Evolutionary conservation across 768 basidiomycete genomes (phyloP).

Genomic region (Clathrus columnatus): DNA sequence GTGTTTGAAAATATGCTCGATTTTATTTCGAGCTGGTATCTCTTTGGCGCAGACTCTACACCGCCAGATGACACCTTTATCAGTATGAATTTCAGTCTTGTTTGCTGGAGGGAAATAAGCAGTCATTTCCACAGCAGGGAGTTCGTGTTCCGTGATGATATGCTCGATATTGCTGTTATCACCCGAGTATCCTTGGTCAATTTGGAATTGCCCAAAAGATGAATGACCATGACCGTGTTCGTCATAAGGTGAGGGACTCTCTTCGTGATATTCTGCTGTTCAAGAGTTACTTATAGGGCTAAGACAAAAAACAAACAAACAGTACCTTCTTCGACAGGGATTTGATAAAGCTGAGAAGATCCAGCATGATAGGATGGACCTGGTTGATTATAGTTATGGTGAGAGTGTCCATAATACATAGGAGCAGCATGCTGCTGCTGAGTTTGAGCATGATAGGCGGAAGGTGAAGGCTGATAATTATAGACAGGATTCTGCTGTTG

Average conservation of each 20-base stretch:
- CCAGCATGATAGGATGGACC: neutral
- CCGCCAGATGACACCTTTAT: neutral
- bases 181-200: neutral
- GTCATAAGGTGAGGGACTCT: neutral
- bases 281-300: neutral
- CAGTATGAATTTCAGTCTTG: neutral
- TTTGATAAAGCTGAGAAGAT: neutral
- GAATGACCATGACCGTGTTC: neutral
- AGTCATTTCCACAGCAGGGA: neutral
- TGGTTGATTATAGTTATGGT: neutral
- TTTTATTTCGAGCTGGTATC: neutral
- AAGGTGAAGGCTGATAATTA: neutral
- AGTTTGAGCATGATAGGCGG: neutral
- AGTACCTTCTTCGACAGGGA: neutral
- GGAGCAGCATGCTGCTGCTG: neutral
- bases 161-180: neutral
- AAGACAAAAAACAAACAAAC: neutral
- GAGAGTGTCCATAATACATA: too few relatives aligned
- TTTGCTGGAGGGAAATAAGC: neutral
- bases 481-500: neutral
- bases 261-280: neutral
- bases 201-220: neutral
- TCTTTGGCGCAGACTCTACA: neutral
- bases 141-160: neutral
- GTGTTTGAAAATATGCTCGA: conserved; percentile 1